Conservation (phyloP, 1,139 yeast species). For the Debaryomycetaceae sp. region DNA sequence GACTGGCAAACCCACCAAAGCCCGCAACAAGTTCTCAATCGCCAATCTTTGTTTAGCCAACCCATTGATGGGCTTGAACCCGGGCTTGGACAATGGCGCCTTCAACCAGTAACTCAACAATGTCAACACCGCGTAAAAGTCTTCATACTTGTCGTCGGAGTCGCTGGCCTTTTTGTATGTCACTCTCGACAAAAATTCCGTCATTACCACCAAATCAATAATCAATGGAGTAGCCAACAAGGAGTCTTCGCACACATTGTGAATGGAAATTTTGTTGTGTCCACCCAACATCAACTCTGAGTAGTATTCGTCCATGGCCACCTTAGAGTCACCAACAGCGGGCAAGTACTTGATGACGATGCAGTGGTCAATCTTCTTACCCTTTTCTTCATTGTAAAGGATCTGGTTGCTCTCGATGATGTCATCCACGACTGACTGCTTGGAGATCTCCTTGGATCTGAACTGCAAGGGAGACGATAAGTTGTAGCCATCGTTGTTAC, state of each 20-base stretch:
- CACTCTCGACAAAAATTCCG: constrained; percentile 87
- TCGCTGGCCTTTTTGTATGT: constrained; percentile 56
- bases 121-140: constrained; percentile 80
- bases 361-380: constrained; percentile 84
- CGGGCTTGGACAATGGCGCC: constrained; percentile 92
- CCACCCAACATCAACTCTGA: constrained; percentile 97
- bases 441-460: constrained; percentile 92
- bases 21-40: constrained; percentile 83
- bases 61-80: constrained; percentile 87
- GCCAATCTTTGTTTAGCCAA: constrained; percentile 93
- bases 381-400: constrained; percentile 76
- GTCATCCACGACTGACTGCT: constrained; percentile 91
- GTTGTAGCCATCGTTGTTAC: constrained; percentile 94
- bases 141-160: constrained; percentile 46
- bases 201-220: constrained; percentile 83
- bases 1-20: constrained; percentile 85
- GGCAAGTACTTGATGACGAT: constrained; percentile 91
- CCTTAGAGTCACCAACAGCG: constrained; percentile 95
- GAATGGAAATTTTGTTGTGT: constrained; percentile 88
- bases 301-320: constrained; percentile 97
- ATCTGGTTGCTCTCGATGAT: constrained; percentile 86
- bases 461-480: constrained; percentile 89
- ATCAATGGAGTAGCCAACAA: constrained; percentile 91
- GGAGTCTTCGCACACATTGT: constrained; percentile 95
- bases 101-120: constrained; percentile 94